Base-by-base conservation (phyloP, 208 protist genomes). In the Borovskyia barvae region DNA sequence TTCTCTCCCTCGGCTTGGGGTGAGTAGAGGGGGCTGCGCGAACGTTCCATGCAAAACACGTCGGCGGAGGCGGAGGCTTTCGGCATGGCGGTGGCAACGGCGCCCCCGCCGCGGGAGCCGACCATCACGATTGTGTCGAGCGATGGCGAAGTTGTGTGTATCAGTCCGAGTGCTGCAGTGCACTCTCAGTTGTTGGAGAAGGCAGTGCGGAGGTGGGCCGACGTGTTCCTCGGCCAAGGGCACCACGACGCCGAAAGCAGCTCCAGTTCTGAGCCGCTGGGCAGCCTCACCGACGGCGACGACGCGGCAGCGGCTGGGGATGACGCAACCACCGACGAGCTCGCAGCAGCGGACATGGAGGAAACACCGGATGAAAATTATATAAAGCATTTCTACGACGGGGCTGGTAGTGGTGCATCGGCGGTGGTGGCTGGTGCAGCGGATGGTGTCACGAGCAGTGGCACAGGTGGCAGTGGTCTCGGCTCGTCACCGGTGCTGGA, bases 71-170 rank as follows among this genome's bases (percentile, higher is more conserved):
- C 47, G 28, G 28, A 29, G 46, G n/a, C 8, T 8, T 6, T 19
- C 11, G 7, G 11, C 40, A 47, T 39, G 42, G 26, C 25, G 35
- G 19, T 17, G 26, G 30, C 25, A 0, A 20, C 65, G 37, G 15
- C 25, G 5, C 35, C 56, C 26, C 41, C 26, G 9, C 41, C 49
- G 35, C 8, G 9, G 5, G 48, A 52, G 24, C 74, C 77, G 14
- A 30, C 42, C 50, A 87, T 91, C 42, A 75, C 73, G 49, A 82
- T 92, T 52, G 60, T 85, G 42, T 79, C 75, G 6, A 73, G 72
- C 43, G 82, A 89, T 26, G 85, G 85, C 20, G 69, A 64, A 8
- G 55, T 59, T 19, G 77, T 89, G 39, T 64, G 55, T 5, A 20
- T 92, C 19, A 67, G 69, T 14, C 68, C 72, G 14, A 47, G 75